Evolutionary conservation across 768 basidiomycete species (phyloP).

Genomic region (Mrakia gelida): DNA sequence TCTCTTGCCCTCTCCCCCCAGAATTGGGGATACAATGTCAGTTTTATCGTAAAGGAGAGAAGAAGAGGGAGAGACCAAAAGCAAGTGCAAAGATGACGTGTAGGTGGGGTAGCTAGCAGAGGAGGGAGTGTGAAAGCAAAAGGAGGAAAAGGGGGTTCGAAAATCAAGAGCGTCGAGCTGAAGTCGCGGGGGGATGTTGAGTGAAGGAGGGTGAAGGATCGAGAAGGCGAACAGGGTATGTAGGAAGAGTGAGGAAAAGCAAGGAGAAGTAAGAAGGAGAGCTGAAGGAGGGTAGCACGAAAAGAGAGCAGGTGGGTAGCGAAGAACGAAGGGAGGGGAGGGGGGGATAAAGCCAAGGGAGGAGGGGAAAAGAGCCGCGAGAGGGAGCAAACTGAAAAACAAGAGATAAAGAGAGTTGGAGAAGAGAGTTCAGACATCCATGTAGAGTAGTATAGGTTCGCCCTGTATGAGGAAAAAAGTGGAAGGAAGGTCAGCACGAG

Average conservation of each 20-base stretch:
- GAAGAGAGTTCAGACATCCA: constrained; percentile 49
- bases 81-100: neutral
- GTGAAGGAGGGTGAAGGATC: neutral
- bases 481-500: neutral
- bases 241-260: too few relatives aligned
- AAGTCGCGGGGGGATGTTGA: neutral
- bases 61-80: neutral
- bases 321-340: neutral
- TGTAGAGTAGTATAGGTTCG: constrained; percentile 90
- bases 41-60: too few relatives aligned
- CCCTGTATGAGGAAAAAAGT: constrained; percentile 41
- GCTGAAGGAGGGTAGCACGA: neutral
- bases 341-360: neutral
- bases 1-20: too few relatives aligned
- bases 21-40: too few relatives aligned
- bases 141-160: neutral
- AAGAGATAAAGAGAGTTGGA: neutral
- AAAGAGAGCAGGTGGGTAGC: neutral
- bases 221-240: neutral
- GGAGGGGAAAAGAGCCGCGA: too few relatives aligned
- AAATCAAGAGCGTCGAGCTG: neutral
- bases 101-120: neutral
- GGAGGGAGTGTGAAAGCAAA: neutral
- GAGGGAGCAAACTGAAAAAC: neutral
- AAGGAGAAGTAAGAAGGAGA: neutral